Percentiles rank a stretch among this genome's conserved stretches.
Evolutionary conservation across 257 asterid species (phyloP).

Genomic region (Parsonsia alboflavescens): DNA sequence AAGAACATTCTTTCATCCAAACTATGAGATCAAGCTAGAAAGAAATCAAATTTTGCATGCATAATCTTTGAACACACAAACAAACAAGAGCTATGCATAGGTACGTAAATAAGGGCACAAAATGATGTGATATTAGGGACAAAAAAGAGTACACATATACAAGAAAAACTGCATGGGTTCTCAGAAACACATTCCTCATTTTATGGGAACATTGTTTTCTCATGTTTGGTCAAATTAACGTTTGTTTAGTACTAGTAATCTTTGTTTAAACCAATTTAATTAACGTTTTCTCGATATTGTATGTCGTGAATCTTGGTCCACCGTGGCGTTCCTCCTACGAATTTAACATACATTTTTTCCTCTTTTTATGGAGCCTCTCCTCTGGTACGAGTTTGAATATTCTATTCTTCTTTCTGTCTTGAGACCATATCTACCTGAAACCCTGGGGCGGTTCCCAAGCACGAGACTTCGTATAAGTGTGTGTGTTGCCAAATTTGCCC

Average conservation of each 20-base stretch:
- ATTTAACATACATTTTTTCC: background rate
- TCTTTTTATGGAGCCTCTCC: constrained; percentile 12
- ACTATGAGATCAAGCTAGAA: background rate
- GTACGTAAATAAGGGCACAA: background rate
- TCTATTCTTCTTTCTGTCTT: background rate
- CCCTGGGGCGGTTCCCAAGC: constrained; percentile 38
- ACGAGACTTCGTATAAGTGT: constrained; percentile 38
- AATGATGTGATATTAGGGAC: background rate
- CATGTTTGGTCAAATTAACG: constrained; percentile 30
- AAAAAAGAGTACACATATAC: background rate
- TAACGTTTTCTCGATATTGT: constrained; percentile 1
- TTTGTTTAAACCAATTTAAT: constrained; percentile 7
- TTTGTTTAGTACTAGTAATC: background rate
- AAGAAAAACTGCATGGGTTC: constrained; percentile 27
- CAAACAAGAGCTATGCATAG: too few relatives aligned
- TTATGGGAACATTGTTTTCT: constrained; percentile 29
- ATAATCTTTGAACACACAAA: background rate
- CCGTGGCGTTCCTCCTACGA: background rate
- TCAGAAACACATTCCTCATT: constrained; percentile 30
- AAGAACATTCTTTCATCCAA: background rate
- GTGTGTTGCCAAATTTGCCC: constrained; percentile 37
- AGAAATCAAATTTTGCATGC: background rate
- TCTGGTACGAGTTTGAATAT: background rate
- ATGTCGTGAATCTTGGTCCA: constrained; percentile 7
- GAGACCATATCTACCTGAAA: constrained; percentile 29